Conservation (phyloP, 148 eudicot genomes). For the Chenopodium berlandieri region DNA sequence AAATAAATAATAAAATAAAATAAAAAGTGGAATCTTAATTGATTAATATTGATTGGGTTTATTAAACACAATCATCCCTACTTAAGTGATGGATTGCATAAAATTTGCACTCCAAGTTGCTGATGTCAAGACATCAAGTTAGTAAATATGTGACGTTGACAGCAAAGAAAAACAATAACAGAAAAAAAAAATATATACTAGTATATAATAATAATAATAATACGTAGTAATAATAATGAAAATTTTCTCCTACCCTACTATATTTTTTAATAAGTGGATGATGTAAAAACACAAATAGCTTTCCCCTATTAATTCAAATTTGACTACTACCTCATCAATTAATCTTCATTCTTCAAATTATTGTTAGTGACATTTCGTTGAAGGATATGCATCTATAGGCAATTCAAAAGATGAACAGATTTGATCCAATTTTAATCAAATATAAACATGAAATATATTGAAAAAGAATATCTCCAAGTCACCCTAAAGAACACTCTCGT, state of each 20-base stretch:
- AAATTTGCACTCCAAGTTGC: no score
- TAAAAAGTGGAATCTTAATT: no score
- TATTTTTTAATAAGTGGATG: constrained; percentile 1
- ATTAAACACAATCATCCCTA: no score
- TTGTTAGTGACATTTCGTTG: neutral
- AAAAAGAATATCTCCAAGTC: no score
- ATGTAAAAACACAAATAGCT: neutral
- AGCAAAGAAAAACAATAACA: neutral
- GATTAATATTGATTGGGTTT: no score
- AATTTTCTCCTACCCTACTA: neutral
- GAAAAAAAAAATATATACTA: no score
- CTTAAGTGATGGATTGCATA: no score
- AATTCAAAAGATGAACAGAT: constrained; percentile 1
- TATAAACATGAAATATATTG: no score
- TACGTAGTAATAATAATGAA: neutral
- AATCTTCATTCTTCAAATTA: neutral
- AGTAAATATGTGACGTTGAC: constrained; percentile 1
- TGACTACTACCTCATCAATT: neutral
- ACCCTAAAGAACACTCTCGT: no score
- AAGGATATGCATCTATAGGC: neutral
- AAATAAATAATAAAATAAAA: no score
- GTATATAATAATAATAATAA: no score
- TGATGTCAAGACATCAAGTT: neutral
- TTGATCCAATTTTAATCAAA: neutral
- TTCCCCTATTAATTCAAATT: neutral